phyloP scores from a whole-genome alignment of 1,284 basidiomycete genomes.

The Ustilago trichophora region DNA sequence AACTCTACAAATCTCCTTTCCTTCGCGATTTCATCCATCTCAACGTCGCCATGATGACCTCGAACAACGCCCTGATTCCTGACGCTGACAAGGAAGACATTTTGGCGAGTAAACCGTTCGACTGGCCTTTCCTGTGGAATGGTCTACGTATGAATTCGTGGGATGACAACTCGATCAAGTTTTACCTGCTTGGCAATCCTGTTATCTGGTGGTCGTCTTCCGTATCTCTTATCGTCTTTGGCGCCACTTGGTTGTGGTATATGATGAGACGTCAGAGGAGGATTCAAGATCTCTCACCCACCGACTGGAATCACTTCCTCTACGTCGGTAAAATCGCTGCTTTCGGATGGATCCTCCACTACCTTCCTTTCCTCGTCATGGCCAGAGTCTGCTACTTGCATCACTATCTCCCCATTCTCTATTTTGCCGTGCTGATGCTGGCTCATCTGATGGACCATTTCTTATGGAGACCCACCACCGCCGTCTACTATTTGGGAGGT shows the following conservation, averaged over 20 bases:
- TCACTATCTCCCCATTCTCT: constrained; percentile 85
- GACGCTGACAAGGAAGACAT: constrained; percentile 99
- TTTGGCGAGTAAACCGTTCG: constrained; percentile 86
- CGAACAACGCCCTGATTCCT: constrained; percentile 95
- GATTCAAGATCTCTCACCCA: constrained; percentile 87
- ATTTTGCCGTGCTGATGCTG: constrained; percentile 92
- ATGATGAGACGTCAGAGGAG: constrained; percentile 84
- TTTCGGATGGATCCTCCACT: constrained; percentile 92
- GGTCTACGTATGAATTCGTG: constrained; percentile 90
- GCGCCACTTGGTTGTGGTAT: constrained; percentile 75
- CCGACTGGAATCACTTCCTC: constrained; percentile 89
- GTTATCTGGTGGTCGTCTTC: constrained; percentile 89
- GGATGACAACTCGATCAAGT: constrained; percentile 87
- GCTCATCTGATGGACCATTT: constrained; percentile 92
- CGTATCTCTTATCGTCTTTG: constrained; percentile 74
- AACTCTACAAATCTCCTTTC: constrained; percentile 90
- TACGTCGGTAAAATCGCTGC: constrained; percentile 91
- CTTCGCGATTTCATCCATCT: constrained; percentile 97
- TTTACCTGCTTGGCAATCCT: constrained; percentile 91
- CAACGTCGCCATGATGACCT: constrained; percentile 99
- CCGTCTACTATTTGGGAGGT: constrained; percentile 47
- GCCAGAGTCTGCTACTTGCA: constrained; percentile 81
- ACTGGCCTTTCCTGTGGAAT: constrained; percentile 96
- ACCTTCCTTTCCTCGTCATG: constrained; percentile 78
- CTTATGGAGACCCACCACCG: constrained; percentile 68